These are phyloP conservation scores for Colletotrichum tropicale DNA, from an alignment of 2,329 filamentous ascomycete genomes.

Conservation along the genomic window DNA sequence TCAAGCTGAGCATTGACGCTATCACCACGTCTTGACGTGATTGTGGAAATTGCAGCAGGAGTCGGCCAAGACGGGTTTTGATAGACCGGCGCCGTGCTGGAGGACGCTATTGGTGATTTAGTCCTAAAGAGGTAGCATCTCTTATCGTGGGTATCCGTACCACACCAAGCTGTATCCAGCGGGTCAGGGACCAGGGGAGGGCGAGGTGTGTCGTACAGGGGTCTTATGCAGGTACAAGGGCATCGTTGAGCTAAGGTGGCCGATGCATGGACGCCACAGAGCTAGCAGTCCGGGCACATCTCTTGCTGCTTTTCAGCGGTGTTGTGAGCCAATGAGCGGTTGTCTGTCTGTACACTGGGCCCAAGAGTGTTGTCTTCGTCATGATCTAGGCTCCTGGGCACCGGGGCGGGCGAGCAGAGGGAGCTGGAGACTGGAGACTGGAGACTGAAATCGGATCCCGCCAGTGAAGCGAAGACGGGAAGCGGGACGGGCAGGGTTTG, in stretches of 20 bases:
- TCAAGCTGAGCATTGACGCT: conserved; percentile 12
- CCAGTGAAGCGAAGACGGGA: background rate
- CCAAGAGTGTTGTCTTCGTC: background rate
- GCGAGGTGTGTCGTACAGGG: background rate
- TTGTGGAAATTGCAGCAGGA: conserved; percentile 18
- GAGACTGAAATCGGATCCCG: background rate
- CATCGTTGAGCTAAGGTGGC: background rate
- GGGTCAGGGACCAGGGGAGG: background rate
- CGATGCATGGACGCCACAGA: conserved; percentile 15
- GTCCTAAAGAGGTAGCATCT: conserved; percentile 13
- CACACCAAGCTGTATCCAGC: no score
- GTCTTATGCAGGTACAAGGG: conserved; percentile 20
- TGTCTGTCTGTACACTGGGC: background rate
- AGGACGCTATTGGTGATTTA: background rate
- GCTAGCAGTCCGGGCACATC: conserved; percentile 6
- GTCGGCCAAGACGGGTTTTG: conserved; percentile 10
- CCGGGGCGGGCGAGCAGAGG: background rate
- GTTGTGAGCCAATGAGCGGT: background rate
- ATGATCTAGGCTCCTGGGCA: background rate
- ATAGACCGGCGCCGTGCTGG: background rate
- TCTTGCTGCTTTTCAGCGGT: conserved; percentile 17
- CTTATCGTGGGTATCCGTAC: conserved; percentile 16
- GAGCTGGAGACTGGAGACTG: background rate
- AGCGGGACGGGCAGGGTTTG: background rate
- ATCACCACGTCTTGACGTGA: conserved; percentile 14